Evolutionary conservation across 2,329 filamentous ascomycete genomes (phyloP), one percentile per base, ranked within the genome.

Genomic region (Cryphonectria parasitica): DNA sequence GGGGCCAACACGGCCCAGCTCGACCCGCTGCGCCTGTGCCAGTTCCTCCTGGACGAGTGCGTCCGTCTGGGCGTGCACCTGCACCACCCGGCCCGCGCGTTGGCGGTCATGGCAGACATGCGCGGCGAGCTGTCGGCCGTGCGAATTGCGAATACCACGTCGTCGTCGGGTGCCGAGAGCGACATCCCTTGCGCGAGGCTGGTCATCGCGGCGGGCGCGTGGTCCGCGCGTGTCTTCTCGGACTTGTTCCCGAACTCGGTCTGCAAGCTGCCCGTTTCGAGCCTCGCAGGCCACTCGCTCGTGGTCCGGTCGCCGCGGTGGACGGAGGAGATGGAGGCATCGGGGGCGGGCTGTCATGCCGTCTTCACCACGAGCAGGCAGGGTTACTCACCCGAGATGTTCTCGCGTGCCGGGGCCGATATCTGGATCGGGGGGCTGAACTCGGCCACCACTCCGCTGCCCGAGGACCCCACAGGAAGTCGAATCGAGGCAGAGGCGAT

Each of bases 401-500:
- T 93, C 78, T 89, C 89, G 1, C 84, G 92, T 15, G 76, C 86
- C 4, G 88, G 88, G 11, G 90, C 89, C 0, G 87, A 93, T 69
- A 87, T 95, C 28, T 95, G 93, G 78, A 81, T 95, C 45, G 91
- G 90, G 0, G 92, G 92, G 0, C 78, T 95, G 52, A 95, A 95
- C 77, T 88, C 85, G 49, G 81, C 86, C 0, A 78, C 76, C 0
- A 84, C 92, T 5, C 85, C 88, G 0, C 80, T 95, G 13, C 92
- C 92, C 0, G 79, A 82, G 0, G 74, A 84, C 3, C 85, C 89
- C 0, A 85, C 83, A 0, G 84, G 87, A 61, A 81, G 83, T 0
- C 80, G 81, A 66, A 81, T 87, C n/a, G 82, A 85, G 17, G 76
- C 78, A 0, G 77, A 81, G 17, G 82, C 86, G 13, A 80, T 91